Percentiles rank a stretch among this genome's conserved stretches.
Evolutionary conservation across 2,329 filamentous ascomycete species (phyloP).

Genomic region (Chaetomiaceae sp.): DNA sequence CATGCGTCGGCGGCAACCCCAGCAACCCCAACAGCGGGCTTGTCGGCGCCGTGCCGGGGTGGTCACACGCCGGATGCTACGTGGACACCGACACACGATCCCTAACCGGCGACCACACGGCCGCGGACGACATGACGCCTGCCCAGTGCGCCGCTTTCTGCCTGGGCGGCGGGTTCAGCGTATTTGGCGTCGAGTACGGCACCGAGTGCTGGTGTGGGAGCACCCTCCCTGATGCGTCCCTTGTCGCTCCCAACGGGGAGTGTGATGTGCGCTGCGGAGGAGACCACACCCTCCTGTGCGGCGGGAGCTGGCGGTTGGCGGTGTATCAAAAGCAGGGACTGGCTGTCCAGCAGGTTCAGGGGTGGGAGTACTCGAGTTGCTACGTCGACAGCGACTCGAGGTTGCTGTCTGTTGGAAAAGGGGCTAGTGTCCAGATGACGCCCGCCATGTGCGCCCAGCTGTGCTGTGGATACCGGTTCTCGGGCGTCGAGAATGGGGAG

Average conservation of each 20-base stretch:
- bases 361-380: neutral
- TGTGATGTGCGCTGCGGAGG: neutral
- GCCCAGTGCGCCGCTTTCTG: neutral
- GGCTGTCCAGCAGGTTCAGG: neutral
- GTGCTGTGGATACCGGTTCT: neutral
- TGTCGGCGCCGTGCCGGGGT: neutral
- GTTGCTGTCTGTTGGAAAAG: neutral
- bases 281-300: neutral
- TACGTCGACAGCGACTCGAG: neutral
- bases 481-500: neutral
- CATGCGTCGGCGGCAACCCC: neutral
- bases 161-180: neutral
- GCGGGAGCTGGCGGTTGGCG: neutral
- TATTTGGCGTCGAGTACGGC: neutral
- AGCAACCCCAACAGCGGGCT: neutral
- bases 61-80: neutral
- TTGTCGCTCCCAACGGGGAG: neutral
- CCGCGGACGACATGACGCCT: neutral
- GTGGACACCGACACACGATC: neutral
- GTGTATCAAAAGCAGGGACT: neutral
- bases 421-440: neutral
- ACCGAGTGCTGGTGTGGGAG: neutral
- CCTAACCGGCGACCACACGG: neutral
- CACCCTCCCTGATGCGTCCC: neutral
- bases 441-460: neutral